phyloP scores from a whole-genome alignment of 257 asterid genomes.

The Fraxinus excelsior region DNA sequence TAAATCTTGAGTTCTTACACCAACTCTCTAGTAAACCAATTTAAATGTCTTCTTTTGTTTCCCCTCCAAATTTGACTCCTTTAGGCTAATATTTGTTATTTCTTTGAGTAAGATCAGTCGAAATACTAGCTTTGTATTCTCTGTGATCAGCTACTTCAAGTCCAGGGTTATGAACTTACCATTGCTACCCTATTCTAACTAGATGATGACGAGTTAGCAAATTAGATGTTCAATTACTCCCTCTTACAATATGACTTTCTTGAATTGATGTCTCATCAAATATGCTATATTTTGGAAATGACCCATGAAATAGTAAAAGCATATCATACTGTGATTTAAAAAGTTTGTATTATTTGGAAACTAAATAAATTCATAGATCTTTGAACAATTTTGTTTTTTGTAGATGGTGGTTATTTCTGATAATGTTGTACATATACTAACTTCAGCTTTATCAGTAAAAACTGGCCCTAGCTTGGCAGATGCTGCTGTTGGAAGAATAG shows the following conservation, averaged over 20 bases:
- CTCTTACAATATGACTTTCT: conserved; percentile 11
- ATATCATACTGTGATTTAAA: neutral
- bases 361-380: conserved; percentile 4
- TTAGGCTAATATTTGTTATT: neutral
- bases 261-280: neutral
- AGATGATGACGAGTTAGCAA: neutral
- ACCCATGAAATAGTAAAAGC: neutral
- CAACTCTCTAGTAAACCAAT: neutral
- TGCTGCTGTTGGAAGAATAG: conserved; percentile 90
- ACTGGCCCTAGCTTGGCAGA: conserved; percentile 90
- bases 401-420: conserved; percentile 25
- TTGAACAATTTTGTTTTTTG: neutral
- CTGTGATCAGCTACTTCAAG: neutral
- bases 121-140: neutral
- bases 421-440: conserved; percentile 13
- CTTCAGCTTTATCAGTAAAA: conserved; percentile 56
- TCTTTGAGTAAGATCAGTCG: neutral
- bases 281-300: conserved; percentile 10
- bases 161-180: neutral
- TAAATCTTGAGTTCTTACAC: neutral
- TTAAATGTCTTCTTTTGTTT: neutral
- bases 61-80: neutral
- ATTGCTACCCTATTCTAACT: neutral
- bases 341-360: conserved; percentile 3
- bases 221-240: neutral